Percentiles rank a stretch among this genome's conserved stretches.
Evolutionary conservation across 129 eudicot species (phyloP).

Genomic region (Arctium lappa): DNA sequence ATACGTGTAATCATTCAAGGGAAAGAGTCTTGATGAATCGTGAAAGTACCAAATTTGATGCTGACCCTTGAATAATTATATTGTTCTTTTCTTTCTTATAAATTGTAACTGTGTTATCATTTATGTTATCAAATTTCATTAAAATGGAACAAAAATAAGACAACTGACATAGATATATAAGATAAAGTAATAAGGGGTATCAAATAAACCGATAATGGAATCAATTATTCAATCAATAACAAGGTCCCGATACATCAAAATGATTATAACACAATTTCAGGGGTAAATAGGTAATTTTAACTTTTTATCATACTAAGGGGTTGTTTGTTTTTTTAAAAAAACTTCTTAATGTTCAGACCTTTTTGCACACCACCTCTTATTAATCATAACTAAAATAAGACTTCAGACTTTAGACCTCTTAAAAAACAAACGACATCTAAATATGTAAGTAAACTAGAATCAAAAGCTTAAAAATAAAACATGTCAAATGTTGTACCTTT

Average conservation of each 20-base stretch:
- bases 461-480: too few relatives aligned
- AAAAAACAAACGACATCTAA: too few relatives aligned
- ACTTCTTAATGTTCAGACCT: too few relatives aligned
- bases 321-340: too few relatives aligned
- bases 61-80: constrained; percentile 6
- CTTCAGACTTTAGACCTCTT: too few relatives aligned
- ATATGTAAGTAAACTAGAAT: too few relatives aligned
- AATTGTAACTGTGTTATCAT: neutral
- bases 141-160: neutral
- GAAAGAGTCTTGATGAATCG: constrained; percentile 19
- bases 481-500: too few relatives aligned
- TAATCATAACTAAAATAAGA: too few relatives aligned
- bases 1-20: neutral
- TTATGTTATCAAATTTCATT: neutral
- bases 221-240: neutral
- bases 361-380: too few relatives aligned
- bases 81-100: neutral
- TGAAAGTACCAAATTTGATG: constrained; percentile 28
- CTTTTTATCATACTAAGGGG: too few relatives aligned
- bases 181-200: neutral
- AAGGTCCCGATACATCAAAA: neutral
- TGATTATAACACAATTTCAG: neutral
- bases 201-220: neutral
- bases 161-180: neutral
- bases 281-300: too few relatives aligned